A percentile compares a stretch with the other conserved stretches of the same genome.
These are phyloP conservation scores for Carallia pectinifolia DNA, from an alignment of 345 rosid genomes.

Conservation along the genomic window DNA sequence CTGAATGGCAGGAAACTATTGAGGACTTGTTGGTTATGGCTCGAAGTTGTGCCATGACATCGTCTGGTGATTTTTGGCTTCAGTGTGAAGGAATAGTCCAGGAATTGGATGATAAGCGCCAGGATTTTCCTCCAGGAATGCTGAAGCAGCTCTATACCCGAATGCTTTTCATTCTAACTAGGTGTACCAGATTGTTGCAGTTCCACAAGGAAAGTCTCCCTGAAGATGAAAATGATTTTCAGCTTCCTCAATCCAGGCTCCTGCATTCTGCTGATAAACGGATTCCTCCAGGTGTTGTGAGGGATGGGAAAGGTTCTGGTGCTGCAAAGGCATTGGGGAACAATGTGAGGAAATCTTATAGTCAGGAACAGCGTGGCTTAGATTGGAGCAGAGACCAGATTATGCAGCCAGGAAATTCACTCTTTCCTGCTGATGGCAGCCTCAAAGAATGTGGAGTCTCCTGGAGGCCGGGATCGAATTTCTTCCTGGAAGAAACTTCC, in stretches of 20 bases:
- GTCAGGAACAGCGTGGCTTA: slow-evolving; percentile 86
- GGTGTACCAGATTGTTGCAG: slow-evolving; percentile 96
- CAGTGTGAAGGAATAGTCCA: slow-evolving; percentile 99
- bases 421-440: slow-evolving; percentile 39
- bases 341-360: slow-evolving; percentile 74
- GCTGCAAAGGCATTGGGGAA: slow-evolving; percentile 54
- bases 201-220: slow-evolving; percentile 97
- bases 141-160: slow-evolving; percentile 93
- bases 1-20: slow-evolving; percentile 97
- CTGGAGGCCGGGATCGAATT: slow-evolving; percentile 63
- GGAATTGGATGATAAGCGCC: slow-evolving; percentile 96
- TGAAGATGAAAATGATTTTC: slow-evolving; percentile 68
- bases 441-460: slow-evolving; percentile 56
- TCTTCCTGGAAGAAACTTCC: slow-evolving; percentile 96
- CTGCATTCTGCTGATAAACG: slow-evolving; percentile 74
- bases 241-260: slow-evolving; percentile 76
- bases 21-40: slow-evolving; percentile 96
- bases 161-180: slow-evolving; percentile 98
- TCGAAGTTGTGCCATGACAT: slow-evolving; percentile 91
- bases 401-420: slow-evolving; percentile 40
- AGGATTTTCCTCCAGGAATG: slow-evolving; percentile 89
- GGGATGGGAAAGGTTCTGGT: slow-evolving; percentile 65
- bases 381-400: slow-evolving; percentile 63
- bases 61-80: slow-evolving; percentile 98
- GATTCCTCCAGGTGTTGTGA: slow-evolving; percentile 40